Evolutionary conservation across 192 early-diverging fungal species (phyloP), one percentile per base, ranked within the genome.

Genomic region (Coemansia sp.): DNA sequence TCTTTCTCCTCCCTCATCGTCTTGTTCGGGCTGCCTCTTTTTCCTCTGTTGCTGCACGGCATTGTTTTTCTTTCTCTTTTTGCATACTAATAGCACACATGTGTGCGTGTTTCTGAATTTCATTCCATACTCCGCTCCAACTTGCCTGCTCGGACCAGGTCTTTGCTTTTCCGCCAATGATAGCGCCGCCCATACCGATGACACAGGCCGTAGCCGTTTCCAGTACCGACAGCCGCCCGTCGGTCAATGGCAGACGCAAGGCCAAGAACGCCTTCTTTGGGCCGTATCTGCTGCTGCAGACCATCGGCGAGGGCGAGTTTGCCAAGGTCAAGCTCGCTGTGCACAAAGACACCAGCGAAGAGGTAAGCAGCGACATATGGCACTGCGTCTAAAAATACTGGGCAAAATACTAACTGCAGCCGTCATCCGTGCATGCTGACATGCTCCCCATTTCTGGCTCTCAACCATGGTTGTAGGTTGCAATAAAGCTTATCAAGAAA

Each of bases 241-340:
- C 71, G 45, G 52, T 57, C 29, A 79, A 61, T 55, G 77, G 77
- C 27, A 66, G 77, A 26, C 71, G 77, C 29, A 79, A 79, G 71
- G 61, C 71, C 55, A 79, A 79, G 68, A 75, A 83, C 39, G 87
- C 86, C 22, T 86, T 90, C 67, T 90, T 93, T 74, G 92, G 95
- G 6, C 93, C 94, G 58, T 99, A 99, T 82, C 71, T 94, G 14
- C 86, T 98, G 62, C 85, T 94, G 53, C 95, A 98, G 81, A 97
- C 95, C 22, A 85, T 98, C 11, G 95, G 95, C 57, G 95, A 97
- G 80, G 96, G 95, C 54, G 95, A 98, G 84, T 97, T 97, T 82
- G 95, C 93, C 60, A 96, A 98, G 78, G 95, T 97, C 62, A 98
- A 98, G 81, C 85, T 97, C 13, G 94, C 92, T 3, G 87, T 92